Percentiles rank a stretch among this genome's conserved stretches.
Conservation (phyloP, 2,329 filamentous ascomycete species). For the Volutella citrinella region DNA sequence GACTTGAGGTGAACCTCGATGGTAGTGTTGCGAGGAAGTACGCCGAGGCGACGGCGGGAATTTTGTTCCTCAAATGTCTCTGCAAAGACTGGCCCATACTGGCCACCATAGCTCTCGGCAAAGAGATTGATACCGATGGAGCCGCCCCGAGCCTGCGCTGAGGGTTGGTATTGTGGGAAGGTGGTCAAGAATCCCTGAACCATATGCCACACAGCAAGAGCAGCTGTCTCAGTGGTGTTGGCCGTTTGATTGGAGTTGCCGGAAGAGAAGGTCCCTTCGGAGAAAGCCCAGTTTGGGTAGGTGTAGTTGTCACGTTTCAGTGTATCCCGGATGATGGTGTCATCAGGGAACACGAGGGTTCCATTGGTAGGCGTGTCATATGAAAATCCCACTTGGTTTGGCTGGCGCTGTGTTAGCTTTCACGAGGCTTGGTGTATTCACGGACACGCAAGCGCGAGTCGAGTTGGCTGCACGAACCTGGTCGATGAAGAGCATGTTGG, state of each 20-base stretch:
- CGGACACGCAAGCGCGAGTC: too few relatives aligned
- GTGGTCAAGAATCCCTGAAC: constrained; percentile 57
- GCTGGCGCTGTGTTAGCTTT: constrained; percentile 40
- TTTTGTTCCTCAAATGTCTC: constrained; percentile 61
- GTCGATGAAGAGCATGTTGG: constrained; percentile 56
- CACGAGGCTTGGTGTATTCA: too few relatives aligned
- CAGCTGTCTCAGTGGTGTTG: constrained; percentile 55
- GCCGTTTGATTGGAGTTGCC: constrained; percentile 44
- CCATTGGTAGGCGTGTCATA: constrained; percentile 63
- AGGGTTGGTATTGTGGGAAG: constrained; percentile 57
- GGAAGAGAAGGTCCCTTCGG: constrained; percentile 66
- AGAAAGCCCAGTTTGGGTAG: constrained; percentile 33
- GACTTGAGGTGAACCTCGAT: constrained; percentile 59
- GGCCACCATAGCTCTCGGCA: constrained; percentile 67
- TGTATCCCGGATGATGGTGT: constrained; percentile 30
- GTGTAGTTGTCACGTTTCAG: constrained; percentile 14
- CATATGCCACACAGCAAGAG: constrained; percentile 63
- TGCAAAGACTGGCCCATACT: constrained; percentile 66
- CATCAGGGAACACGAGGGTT: constrained; percentile 48
- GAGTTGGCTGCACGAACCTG: constrained; percentile 36
- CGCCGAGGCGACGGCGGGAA: constrained; percentile 46
- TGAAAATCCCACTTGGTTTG: constrained; percentile 67
- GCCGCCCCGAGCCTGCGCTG: constrained; percentile 32
- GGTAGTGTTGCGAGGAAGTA: constrained; percentile 46
- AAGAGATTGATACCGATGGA: constrained; percentile 62